Evolutionary conservation across 495 filamentous ascomycete genomes (phyloP).

Genomic region (Neurospora sp.): DNA sequence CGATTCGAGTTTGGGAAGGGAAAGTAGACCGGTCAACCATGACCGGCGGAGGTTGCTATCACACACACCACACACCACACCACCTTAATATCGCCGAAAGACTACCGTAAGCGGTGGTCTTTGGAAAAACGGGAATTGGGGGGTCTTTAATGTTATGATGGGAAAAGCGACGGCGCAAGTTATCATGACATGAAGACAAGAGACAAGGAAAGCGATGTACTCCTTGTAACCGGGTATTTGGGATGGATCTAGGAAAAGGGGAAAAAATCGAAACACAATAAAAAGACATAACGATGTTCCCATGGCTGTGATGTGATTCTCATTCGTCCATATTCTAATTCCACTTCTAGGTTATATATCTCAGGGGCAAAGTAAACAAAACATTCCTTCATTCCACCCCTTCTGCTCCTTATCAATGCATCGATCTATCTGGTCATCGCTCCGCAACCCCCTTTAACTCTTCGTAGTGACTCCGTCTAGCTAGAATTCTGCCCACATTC

Average conservation of each 20-base stretch:
- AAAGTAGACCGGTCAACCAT: neutral
- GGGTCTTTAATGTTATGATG: neutral
- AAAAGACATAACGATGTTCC: neutral
- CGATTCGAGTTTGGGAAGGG: neutral
- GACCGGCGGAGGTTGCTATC: neutral
- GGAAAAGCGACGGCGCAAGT: neutral
- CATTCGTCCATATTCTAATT: neutral
- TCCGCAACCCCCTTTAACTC: neutral
- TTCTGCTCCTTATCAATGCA: neutral
- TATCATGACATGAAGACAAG: neutral
- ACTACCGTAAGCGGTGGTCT: neutral
- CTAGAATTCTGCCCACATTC: neutral
- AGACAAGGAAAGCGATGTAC: neutral
- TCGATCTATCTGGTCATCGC: neutral
- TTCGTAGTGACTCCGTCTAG: neutral
- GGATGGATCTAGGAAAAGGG: neutral
- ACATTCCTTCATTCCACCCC: neutral
- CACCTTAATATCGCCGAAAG: neutral
- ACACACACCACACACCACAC: neutral
- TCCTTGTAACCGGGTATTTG: neutral
- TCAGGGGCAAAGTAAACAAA: neutral
- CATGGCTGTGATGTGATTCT: neutral
- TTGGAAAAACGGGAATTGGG: neutral
- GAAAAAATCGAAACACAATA: neutral
- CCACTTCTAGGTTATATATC: neutral